These are phyloP conservation scores for Gaeumannomyces sp. DNA, from an alignment of 2,329 filamentous ascomycete genomes.

Conservation along the genomic window DNA sequence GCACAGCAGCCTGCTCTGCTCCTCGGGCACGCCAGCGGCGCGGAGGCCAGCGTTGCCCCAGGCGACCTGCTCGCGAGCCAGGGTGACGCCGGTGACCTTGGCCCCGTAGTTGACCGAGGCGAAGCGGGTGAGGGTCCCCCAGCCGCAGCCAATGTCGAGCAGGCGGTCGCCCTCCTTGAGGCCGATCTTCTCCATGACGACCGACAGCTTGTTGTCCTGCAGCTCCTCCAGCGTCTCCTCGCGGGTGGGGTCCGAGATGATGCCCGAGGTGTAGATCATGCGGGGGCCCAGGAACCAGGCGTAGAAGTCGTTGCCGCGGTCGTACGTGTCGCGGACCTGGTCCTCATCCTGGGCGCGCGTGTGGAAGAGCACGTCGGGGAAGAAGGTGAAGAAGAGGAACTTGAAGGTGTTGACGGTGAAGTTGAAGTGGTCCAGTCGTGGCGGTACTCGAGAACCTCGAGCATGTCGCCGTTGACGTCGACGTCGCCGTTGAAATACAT, in stretches of 20 bases:
- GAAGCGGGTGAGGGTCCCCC: conserved; percentile 93
- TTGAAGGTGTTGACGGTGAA: conserved; percentile 83
- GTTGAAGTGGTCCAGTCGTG: conserved; percentile 96
- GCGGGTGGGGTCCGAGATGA: conserved; percentile 79
- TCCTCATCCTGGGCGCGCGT: conserved; percentile 69
- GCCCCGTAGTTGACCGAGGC: conserved; percentile 88
- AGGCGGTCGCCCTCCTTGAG: conserved; percentile 74
- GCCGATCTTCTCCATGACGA: conserved; percentile 93
- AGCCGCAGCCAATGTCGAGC: conserved; percentile 95
- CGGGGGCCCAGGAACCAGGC: conserved; percentile 96
- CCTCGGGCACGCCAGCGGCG: conserved; percentile 73
- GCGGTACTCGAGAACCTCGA: conserved; percentile 87
- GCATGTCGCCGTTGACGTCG: conserved; percentile 87
- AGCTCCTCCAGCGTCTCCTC: conserved; percentile 93
- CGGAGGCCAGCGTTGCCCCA: conserved; percentile 92
- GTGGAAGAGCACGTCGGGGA: conserved; percentile 89
- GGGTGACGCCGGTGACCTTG: conserved; percentile 78
- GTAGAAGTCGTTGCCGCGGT: conserved; percentile 97
- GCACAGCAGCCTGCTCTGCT: conserved; percentile 88
- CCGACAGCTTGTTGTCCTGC: conserved; percentile 93
- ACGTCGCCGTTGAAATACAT: conserved; percentile 96
- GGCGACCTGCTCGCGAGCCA: conserved; percentile 91
- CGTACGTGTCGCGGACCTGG: conserved; percentile 95
- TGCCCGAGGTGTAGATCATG: conserved; percentile 97
- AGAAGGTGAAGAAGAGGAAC: conserved; percentile 81